Evolutionary conservation across 2,329 filamentous ascomycete species (phyloP).

Genomic region (Ascochyta koolunga): DNA sequence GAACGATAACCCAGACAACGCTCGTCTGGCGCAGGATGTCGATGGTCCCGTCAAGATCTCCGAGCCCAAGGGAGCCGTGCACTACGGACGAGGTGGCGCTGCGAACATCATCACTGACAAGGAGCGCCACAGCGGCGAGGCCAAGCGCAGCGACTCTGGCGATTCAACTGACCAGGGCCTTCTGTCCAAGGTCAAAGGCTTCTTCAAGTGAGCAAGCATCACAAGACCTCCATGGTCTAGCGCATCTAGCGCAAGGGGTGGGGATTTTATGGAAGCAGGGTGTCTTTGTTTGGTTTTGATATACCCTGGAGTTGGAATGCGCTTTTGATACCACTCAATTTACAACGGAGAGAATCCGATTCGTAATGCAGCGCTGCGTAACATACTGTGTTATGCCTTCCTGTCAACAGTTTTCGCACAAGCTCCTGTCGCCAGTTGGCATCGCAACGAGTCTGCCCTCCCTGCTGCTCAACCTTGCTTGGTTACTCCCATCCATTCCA

Average conservation of each 20-base stretch:
- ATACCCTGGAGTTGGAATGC: conserved; percentile 17
- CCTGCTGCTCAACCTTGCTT: background rate
- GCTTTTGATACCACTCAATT: conserved; percentile 15
- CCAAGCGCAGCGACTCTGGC: conserved; percentile 36
- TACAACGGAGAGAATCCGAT: background rate
- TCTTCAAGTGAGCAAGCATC: conserved; percentile 46
- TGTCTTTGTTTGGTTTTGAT: conserved; percentile 14
- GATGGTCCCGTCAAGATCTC: conserved; percentile 57
- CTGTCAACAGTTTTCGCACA: background rate
- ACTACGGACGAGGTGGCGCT: conserved; percentile 76
- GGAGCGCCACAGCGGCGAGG: conserved; percentile 45
- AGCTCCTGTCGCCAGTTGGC: too few relatives aligned
- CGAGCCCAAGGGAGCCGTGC: conserved; percentile 64
- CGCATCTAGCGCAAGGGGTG: background rate
- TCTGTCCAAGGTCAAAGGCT: conserved; percentile 61
- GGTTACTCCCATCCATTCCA: background rate
- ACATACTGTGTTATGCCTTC: background rate
- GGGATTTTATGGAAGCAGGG: conserved; percentile 3
- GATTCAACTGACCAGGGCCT: conserved; percentile 43
- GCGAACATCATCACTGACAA: conserved; percentile 63
- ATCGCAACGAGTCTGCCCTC: background rate
- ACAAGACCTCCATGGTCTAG: background rate
- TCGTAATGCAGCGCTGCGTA: background rate
- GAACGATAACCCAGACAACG: conserved; percentile 70
- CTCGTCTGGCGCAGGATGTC: conserved; percentile 83